Percentiles rank a stretch among this genome's conserved stretches.
phyloP scores from a whole-genome alignment of 2,329 filamentous ascomycete genomes.

The Erysiphe neolycopersici region DNA sequence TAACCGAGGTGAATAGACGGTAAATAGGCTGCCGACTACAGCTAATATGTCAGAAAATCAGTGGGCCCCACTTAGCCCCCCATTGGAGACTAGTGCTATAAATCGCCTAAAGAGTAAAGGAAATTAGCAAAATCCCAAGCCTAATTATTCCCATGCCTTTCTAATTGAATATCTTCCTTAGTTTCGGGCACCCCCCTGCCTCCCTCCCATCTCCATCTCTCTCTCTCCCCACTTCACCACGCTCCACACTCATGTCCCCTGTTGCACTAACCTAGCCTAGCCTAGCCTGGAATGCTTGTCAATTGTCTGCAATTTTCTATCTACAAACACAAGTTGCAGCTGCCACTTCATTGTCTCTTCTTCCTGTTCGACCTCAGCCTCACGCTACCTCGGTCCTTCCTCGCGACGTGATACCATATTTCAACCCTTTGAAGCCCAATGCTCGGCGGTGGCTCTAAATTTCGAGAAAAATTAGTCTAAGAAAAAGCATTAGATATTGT shows the following conservation, averaged over 20 bases:
- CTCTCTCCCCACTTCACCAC: not conserved
- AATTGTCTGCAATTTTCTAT: not conserved
- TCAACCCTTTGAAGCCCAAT: not conserved
- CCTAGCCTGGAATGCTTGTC: not conserved
- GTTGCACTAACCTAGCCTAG: no score
- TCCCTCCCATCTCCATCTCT: not conserved
- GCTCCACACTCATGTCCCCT: not conserved
- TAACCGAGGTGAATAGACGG: no score
- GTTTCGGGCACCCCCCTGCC: not conserved
- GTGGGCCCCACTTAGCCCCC: no score
- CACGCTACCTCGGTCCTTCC: not conserved
- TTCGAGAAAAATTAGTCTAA: not conserved
- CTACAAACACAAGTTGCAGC: not conserved
- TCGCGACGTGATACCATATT: not conserved
- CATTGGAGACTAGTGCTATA: not conserved
- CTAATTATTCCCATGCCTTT: not conserved
- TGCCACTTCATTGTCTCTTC: not conserved
- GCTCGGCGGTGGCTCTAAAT: no score
- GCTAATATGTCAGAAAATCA: no score
- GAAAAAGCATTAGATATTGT: not conserved
- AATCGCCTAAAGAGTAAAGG: not conserved
- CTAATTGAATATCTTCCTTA: not conserved
- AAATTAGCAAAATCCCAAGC: not conserved
- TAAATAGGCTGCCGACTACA: no score
- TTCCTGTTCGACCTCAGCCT: not conserved